Evolutionary conservation across 176 grass and related monocot genomes (phyloP).

Genomic region (Raddia guianensis): DNA sequence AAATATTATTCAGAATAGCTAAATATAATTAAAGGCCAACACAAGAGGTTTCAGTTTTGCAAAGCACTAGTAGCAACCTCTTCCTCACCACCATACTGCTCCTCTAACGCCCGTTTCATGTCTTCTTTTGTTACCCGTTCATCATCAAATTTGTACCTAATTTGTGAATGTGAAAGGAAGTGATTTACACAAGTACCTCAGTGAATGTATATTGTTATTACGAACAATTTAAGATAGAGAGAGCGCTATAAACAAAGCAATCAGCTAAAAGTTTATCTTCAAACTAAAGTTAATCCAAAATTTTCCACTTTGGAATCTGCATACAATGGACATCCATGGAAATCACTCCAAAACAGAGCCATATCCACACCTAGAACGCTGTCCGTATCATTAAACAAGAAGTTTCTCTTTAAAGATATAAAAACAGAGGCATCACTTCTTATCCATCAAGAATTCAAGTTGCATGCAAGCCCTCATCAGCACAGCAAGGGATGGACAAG

Average conservation of each 20-base stretch:
- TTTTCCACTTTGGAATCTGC: neutral
- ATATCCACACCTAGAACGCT: neutral
- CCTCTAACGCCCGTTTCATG: slow-evolving; percentile 56
- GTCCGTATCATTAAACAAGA: neutral
- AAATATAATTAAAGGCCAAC: slow-evolving; percentile 1
- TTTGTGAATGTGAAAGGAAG: slow-evolving; percentile 38
- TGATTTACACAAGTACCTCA: neutral
- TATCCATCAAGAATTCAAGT: neutral
- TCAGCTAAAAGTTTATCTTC: neutral
- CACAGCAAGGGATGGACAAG: neutral
- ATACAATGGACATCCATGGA: neutral
- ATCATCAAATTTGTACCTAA: slow-evolving; percentile 80
- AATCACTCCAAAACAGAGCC: neutral
- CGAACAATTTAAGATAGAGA: neutral
- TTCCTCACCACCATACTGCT: slow-evolving; percentile 85
- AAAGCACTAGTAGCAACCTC: slow-evolving; percentile 56
- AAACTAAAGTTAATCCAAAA: neutral
- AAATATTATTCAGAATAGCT: slow-evolving; percentile 21
- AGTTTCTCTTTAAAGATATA: neutral
- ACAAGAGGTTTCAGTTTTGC: neutral
- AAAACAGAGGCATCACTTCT: neutral
- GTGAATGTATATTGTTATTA: neutral
- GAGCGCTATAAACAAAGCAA: slow-evolving; percentile 16
- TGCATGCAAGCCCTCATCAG: neutral
- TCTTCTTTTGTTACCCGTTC: slow-evolving; percentile 81